Evolutionary conservation across 2,329 filamentous ascomycete genomes (phyloP).

Genomic region (Ceratocystis smalleyi): DNA sequence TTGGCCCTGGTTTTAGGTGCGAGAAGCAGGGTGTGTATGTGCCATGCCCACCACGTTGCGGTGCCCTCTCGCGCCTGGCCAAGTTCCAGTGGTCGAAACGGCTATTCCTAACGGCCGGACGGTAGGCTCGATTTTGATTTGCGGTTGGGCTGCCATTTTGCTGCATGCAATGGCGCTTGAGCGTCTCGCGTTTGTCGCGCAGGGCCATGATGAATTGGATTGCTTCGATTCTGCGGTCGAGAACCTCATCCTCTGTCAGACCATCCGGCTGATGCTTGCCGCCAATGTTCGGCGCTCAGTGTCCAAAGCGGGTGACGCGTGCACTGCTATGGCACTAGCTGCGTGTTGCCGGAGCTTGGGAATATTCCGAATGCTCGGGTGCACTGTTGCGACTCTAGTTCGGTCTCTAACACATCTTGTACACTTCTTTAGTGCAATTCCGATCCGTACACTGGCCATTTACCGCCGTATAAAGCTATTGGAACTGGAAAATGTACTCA

Average conservation of each 20-base stretch:
- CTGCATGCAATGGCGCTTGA: neutral
- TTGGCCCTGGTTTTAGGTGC: too few relatives aligned
- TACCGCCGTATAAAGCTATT: neutral
- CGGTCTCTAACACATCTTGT: neutral
- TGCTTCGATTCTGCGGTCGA: neutral
- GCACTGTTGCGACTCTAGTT: neutral
- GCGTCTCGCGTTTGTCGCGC: neutral
- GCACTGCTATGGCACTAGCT: neutral
- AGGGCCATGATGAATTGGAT: neutral
- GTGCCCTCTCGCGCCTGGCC: too few relatives aligned
- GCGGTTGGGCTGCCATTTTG: neutral
- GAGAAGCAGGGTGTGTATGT: too few relatives aligned
- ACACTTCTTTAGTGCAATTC: neutral
- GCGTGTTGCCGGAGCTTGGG: neutral
- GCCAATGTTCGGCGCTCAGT: neutral
- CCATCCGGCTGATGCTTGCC: neutral
- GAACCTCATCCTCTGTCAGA: neutral
- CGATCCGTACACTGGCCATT: neutral
- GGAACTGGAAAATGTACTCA: neutral
- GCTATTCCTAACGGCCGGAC: too few relatives aligned
- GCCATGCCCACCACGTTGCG: too few relatives aligned
- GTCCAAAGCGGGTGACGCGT: neutral
- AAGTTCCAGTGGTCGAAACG: too few relatives aligned
- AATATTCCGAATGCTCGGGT: neutral
- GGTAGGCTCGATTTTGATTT: neutral